Conservation (phyloP, 805 yeast species). For the Starmerella sp. region DNA sequence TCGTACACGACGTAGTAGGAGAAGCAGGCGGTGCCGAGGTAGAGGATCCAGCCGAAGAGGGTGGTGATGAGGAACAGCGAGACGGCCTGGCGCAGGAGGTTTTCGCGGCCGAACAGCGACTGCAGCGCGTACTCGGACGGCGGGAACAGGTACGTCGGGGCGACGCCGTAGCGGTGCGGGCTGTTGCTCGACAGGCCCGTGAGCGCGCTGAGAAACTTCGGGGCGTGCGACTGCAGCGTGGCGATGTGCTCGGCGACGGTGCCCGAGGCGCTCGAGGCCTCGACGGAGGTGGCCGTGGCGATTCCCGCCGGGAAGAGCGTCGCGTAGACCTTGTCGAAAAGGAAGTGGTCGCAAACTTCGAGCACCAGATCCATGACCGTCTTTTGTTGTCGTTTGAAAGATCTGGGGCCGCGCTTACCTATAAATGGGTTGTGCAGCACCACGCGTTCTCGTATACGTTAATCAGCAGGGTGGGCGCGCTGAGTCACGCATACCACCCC, state of each 20-base stretch:
- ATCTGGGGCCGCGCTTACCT: not conserved
- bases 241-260: constrained; percentile 10
- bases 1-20: constrained; percentile 75
- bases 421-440: not conserved
- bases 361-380: constrained; percentile 78
- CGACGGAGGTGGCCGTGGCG: constrained; percentile 6
- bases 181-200: constrained; percentile 8
- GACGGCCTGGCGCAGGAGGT: constrained; percentile 56
- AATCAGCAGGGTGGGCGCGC: not conserved
- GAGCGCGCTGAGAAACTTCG: constrained; percentile 3
- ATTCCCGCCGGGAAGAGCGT: constrained; percentile 40
- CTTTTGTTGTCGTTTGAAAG: not conserved
- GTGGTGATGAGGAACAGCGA: constrained; percentile 60
- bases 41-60: constrained; percentile 77
- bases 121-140: constrained; percentile 45
- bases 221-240: constrained; percentile 2
- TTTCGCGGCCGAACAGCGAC: constrained; percentile 65
- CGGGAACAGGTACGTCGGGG: constrained; percentile 46
- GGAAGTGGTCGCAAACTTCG: constrained; percentile 62
- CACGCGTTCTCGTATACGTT: constrained; percentile 5
- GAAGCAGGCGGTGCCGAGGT: constrained; percentile 61
- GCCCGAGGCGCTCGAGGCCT: constrained; percentile 9
- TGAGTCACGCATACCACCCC: not conserved
- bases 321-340: constrained; percentile 69
- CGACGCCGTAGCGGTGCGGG: constrained; percentile 21